Percentiles rank a stretch among this genome's conserved stretches.
Evolutionary conservation across 768 basidiomycete genomes (phyloP).

Genomic region (Neoboletus subvelutipes): DNA sequence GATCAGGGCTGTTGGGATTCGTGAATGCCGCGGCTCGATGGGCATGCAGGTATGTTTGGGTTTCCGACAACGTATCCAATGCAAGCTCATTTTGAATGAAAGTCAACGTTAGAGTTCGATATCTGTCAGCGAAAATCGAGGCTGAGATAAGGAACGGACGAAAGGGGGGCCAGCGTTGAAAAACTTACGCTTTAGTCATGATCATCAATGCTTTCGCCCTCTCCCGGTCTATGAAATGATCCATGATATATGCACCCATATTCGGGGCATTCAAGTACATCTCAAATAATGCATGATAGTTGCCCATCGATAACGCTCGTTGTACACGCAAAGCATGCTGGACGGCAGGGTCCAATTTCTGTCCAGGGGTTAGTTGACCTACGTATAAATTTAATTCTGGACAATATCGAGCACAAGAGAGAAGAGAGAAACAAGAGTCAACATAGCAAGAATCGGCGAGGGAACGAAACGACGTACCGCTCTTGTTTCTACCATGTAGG

Average conservation of each 20-base stretch:
- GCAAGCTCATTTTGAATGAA: constrained; percentile 82
- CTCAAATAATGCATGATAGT: constrained; percentile 91
- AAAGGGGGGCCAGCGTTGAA: background rate
- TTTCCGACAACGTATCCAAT: constrained; percentile 66
- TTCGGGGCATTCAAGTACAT: constrained; percentile 83
- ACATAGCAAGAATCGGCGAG: background rate
- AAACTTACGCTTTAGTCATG: constrained; percentile 89
- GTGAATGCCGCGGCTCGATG: constrained; percentile 69
- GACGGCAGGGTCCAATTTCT: constrained; percentile 79
- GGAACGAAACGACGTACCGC: constrained; percentile 57
- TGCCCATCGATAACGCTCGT: constrained; percentile 85
- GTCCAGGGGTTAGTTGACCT: constrained; percentile 93
- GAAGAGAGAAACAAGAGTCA: background rate
- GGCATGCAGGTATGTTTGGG: constrained; percentile 66
- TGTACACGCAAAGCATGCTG: constrained; percentile 89
- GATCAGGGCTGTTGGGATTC: constrained; percentile 61
- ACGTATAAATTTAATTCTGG: constrained; percentile 94
- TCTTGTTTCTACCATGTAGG: constrained; percentile 88
- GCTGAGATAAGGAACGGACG: background rate
- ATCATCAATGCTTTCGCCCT: constrained; percentile 81
- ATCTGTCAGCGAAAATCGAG: constrained; percentile 49
- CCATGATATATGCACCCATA: constrained; percentile 99
- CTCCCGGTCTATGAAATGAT: constrained; percentile 95
- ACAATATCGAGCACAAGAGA: background rate
- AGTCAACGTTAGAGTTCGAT: constrained; percentile 70